Conservation (phyloP, 257 asterid species). For the Solanum pinnatisectum region DNA sequence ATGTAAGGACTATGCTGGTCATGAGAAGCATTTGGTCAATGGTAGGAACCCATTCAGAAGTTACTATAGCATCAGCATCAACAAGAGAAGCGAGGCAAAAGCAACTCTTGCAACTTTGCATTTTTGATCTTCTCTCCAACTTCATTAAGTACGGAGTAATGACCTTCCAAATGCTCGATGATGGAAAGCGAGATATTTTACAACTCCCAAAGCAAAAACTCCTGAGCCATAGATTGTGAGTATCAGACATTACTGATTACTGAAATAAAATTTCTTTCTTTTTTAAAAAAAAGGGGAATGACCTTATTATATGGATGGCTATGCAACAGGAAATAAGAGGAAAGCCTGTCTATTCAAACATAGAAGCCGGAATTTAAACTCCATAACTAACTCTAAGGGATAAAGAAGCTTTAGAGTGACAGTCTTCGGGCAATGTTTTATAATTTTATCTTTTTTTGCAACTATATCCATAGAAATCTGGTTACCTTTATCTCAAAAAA, state of each 20-base stretch:
- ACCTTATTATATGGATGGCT: background rate
- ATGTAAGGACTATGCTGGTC: constrained; percentile 62
- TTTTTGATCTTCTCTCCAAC: constrained; percentile 10
- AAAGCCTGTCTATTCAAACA: background rate
- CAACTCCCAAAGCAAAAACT: constrained; percentile 13
- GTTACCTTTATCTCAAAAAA: background rate
- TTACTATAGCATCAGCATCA: constrained; percentile 33
- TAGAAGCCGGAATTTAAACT: background rate
- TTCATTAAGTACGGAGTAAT: constrained; percentile 13
- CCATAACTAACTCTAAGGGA: background rate
- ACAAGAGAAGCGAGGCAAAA: constrained; percentile 41
- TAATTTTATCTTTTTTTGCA: background rate
- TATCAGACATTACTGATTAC: background rate
- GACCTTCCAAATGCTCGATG: constrained; percentile 20
- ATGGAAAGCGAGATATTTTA: constrained; percentile 8
- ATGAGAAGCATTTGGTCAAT: constrained; percentile 67
- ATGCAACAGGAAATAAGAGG: background rate
- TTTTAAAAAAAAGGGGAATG: background rate
- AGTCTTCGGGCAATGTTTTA: background rate
- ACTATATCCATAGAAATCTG: background rate
- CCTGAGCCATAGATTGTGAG: constrained; percentile 21
- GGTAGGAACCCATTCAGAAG: constrained; percentile 54
- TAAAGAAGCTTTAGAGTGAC: background rate
- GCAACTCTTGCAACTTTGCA: constrained; percentile 24
- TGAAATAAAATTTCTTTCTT: background rate